A percentile compares a stretch with the other conserved stretches of the same genome.
Conservation (phyloP, 441 rosid species). For the Gossypium davidsonii region DNA sequence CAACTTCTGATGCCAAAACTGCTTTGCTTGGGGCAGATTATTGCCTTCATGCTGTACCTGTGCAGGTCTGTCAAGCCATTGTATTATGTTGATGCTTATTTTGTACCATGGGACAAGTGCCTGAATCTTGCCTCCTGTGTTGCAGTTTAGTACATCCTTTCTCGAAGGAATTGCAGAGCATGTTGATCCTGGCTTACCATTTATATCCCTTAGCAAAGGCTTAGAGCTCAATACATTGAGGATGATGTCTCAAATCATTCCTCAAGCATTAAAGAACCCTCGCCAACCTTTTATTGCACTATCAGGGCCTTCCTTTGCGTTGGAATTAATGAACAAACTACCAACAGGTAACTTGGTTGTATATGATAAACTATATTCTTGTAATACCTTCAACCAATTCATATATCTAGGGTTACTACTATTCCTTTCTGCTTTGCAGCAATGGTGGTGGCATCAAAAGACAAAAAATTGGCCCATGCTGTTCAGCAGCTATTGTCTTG, state of each 20-base stretch:
- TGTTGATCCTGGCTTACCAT: slow-evolving; percentile 84
- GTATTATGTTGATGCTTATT: background rate
- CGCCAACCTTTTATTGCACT: slow-evolving; percentile 81
- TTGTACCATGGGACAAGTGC: slow-evolving; percentile 5
- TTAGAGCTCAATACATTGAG: slow-evolving; percentile 81
- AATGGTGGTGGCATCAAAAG: slow-evolving; percentile 95
- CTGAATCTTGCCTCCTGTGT: slow-evolving; percentile 10
- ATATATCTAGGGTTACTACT: background rate
- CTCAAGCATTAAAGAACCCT: slow-evolving; percentile 59
- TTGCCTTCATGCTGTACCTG: slow-evolving; percentile 88
- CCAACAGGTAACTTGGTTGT: slow-evolving; percentile 58
- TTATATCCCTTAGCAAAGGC: slow-evolving; percentile 91
- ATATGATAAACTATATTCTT: background rate
- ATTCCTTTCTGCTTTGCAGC: slow-evolving; percentile 38
- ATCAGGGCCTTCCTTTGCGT: slow-evolving; percentile 89
- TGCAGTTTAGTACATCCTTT: slow-evolving; percentile 82
- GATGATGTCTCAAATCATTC: slow-evolving; percentile 94
- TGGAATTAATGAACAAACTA: slow-evolving; percentile 76
- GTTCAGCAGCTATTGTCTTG: slow-evolving; percentile 87
- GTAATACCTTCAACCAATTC: slow-evolving; percentile 6
- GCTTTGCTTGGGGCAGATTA: slow-evolving; percentile 78
- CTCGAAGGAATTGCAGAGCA: slow-evolving; percentile 67
- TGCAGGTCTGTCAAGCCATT: slow-evolving; percentile 47
- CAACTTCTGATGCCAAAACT: slow-evolving; percentile 65
- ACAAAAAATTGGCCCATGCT: slow-evolving; percentile 66